These are phyloP conservation scores for Trichosporon inkin DNA, from an alignment of 1,284 basidiomycete genomes.

Conservation along the genomic window DNA sequence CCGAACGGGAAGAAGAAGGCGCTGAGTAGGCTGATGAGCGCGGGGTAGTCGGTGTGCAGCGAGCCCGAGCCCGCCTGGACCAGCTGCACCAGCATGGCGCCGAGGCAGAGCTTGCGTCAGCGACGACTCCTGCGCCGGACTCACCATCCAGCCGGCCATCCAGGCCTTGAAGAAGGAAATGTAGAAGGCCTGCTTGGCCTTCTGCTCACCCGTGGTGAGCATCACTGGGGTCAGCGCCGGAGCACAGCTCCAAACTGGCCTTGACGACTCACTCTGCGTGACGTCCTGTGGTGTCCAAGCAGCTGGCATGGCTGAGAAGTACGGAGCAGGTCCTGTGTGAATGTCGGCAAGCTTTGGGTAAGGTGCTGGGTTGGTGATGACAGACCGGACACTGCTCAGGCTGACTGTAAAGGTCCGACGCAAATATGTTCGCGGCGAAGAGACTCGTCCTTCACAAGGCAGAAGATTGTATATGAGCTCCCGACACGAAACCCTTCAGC, in stretches of 20 bases:
- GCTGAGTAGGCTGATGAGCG: constrained; percentile 23
- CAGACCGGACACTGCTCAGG: too few relatives aligned
- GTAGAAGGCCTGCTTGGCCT: constrained; percentile 25
- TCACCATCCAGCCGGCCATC: constrained; percentile 33
- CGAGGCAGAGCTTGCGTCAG: constrained; percentile 22
- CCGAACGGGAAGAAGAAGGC: constrained; percentile 34
- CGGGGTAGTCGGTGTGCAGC: constrained; percentile 23
- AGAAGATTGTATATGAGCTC: too few relatives aligned
- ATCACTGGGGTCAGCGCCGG: constrained; percentile 16
- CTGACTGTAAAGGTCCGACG: too few relatives aligned
- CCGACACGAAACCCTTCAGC: too few relatives aligned
- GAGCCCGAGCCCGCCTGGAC: constrained; percentile 25
- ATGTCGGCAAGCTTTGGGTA: too few relatives aligned
- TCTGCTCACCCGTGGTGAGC: constrained; percentile 24
- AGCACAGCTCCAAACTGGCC: neutral
- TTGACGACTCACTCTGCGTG: neutral
- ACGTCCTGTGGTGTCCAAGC: too few relatives aligned
- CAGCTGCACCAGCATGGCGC: constrained; percentile 29
- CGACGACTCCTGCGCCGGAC: neutral
- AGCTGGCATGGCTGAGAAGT: too few relatives aligned
- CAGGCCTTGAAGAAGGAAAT: constrained; percentile 31
- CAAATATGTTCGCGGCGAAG: too few relatives aligned
- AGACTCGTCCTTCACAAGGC: too few relatives aligned
- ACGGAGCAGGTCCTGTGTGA: too few relatives aligned
- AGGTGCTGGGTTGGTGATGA: too few relatives aligned